Conservation (phyloP, 2,329 filamentous ascomycete species). For the Cryphonectria naterciae region DNA sequence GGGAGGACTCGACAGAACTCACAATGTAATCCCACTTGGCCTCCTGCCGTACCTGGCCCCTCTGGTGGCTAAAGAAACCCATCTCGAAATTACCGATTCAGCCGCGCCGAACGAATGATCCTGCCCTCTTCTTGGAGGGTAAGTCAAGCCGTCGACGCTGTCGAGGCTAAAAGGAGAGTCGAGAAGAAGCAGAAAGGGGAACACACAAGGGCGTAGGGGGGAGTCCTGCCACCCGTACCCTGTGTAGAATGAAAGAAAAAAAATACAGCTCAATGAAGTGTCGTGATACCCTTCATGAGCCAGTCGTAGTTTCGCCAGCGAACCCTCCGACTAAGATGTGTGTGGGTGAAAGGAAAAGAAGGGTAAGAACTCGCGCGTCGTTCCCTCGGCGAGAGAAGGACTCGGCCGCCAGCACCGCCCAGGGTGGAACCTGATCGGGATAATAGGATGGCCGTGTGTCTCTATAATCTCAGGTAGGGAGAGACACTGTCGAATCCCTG, state of each 20-base stretch:
- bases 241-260: slow-evolving; percentile 17
- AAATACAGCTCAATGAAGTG: slow-evolving; percentile 15
- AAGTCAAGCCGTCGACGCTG: slow-evolving; percentile 32
- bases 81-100: slow-evolving; percentile 46
- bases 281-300: slow-evolving; percentile 35
- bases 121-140: slow-evolving; percentile 25
- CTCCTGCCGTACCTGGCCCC: slow-evolving; percentile 73
- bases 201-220: slow-evolving; percentile 29
- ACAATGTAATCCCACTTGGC: slow-evolving; percentile 96
- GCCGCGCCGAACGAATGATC: slow-evolving; percentile 26
- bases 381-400: background rate
- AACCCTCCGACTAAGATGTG: slow-evolving; percentile 37
- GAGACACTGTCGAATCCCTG: slow-evolving; percentile 15
- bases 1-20: slow-evolving; percentile 40
- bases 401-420: background rate
- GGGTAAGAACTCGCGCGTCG: background rate
- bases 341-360: slow-evolving; percentile 13
- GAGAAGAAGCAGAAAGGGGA: slow-evolving; percentile 21
- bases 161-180: slow-evolving; percentile 30
- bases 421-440: background rate
- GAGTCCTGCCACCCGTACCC: slow-evolving; percentile 27
- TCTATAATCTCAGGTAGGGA: slow-evolving; percentile 9
- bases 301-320: slow-evolving; percentile 42
- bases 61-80: slow-evolving; percentile 66
- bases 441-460: slow-evolving; percentile 1